Conservation (phyloP, 768 basidiomycete genomes). For the Tephrocybe sp. region DNA sequence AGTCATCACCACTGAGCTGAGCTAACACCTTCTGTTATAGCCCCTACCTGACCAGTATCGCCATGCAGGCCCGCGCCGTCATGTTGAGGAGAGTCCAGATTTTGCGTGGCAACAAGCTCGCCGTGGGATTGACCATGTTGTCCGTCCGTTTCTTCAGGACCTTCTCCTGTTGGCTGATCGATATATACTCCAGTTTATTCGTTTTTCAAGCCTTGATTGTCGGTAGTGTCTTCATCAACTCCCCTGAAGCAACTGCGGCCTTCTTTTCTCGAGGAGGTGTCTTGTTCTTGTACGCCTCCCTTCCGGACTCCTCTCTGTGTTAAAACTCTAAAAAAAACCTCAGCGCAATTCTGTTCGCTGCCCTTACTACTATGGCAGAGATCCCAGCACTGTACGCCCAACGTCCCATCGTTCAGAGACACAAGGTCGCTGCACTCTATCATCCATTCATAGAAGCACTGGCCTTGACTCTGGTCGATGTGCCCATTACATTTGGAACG, state of each 20-base stretch:
- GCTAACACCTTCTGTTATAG: conserved; percentile 22
- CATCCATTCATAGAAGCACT: conserved; percentile 28
- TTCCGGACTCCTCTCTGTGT: not conserved
- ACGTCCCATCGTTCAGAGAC: conserved; percentile 59
- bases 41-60: conserved; percentile 44
- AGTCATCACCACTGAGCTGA: not conserved
- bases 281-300: conserved; percentile 66
- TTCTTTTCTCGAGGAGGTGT: conserved; percentile 77
- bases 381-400: conserved; percentile 50
- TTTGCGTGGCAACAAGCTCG: conserved; percentile 37
- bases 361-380: conserved; percentile 18
- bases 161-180: not conserved
- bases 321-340: conserved; percentile 2
- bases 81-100: conserved; percentile 47
- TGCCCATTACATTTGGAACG: conserved; percentile 57
- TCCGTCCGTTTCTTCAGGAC: conserved; percentile 27
- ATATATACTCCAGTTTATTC: conserved; percentile 39
- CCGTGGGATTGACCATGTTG: conserved; percentile 35
- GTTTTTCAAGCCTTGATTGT: conserved; percentile 51
- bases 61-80: conserved; percentile 45
- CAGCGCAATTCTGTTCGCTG: conserved; percentile 13
- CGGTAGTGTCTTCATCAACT: conserved; percentile 65
- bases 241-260: conserved; percentile 53
- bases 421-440: conserved; percentile 60
- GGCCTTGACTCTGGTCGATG: conserved; percentile 60